A percentile compares a stretch with the other conserved stretches of the same genome.
Conservation (phyloP, 768 basidiomycete genomes). For the Dictyophora rubrovolvata region DNA sequence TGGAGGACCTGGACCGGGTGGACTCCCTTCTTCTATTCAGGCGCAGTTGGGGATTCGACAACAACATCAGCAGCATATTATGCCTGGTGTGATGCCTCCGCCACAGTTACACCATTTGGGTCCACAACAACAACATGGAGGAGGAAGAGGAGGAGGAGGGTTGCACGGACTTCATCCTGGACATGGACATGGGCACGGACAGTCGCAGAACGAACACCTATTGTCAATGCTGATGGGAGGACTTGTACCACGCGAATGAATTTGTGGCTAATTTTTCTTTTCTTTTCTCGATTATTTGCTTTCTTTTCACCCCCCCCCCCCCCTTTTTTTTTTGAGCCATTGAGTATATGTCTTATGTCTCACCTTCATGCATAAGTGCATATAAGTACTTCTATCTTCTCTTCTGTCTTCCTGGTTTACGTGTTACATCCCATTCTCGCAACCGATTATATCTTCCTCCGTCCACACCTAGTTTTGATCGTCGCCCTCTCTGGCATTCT, state of each 20-base stretch:
- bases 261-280: neutral
- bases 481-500: no score
- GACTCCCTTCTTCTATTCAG: conserved; percentile 34
- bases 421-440: no score
- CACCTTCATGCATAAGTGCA: no score
- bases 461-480: no score
- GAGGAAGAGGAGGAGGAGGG: neutral
- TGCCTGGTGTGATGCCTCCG: conserved; percentile 35
- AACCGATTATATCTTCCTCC: no score
- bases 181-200: conserved; percentile 38
- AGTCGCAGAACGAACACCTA: conserved; percentile 45
- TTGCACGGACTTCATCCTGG: conserved; percentile 15
- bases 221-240: conserved; percentile 81
- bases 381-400: no score
- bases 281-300: neutral
- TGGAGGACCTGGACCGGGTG: conserved; percentile 28
- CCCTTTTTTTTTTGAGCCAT: neutral
- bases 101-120: conserved; percentile 54
- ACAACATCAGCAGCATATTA: conserved; percentile 40
- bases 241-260: conserved; percentile 7
- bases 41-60: conserved; percentile 17
- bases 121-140: neutral
- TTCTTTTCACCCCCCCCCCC: neutral
- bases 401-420: no score
- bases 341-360: no score